phyloP scores from a whole-genome alignment of 169 alveolate species.

The Cryptosporidium ryanae region DNA sequence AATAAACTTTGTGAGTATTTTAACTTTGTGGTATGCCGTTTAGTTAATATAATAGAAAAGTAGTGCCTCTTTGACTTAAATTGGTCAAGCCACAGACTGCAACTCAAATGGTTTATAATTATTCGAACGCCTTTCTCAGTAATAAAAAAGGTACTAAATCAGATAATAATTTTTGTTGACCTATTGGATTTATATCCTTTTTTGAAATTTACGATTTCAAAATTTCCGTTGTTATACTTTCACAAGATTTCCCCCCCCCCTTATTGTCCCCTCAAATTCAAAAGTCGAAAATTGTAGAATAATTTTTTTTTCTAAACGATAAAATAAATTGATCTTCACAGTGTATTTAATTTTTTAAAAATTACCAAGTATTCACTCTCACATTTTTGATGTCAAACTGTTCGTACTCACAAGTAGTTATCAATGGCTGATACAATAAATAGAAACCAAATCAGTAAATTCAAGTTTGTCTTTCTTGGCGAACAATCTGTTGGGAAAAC shows the following conservation, averaged over 20 bases:
- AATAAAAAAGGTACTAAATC: too few species aligned
- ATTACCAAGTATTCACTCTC: constrained; percentile 1
- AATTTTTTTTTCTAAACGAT: background rate
- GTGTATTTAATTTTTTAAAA: background rate
- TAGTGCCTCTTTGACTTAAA: too few species aligned
- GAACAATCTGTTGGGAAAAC: constrained; percentile 98
- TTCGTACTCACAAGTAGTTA: background rate
- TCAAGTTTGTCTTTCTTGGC: constrained; percentile 94
- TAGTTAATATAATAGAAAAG: too few species aligned
- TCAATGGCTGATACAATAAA: constrained; percentile 42
- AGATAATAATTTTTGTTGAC: too few species aligned
- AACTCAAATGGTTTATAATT: too few species aligned
- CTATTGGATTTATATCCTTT: too few species aligned
- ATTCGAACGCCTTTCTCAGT: too few species aligned
- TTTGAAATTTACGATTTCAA: background rate
- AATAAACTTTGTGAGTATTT: too few species aligned
- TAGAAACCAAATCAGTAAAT: constrained; percentile 82
- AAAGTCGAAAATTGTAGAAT: background rate
- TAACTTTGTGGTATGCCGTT: too few species aligned
- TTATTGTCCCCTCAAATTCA: background rate
- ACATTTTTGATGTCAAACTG: constrained; percentile 18
- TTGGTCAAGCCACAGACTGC: too few species aligned
- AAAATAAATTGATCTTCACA: background rate
- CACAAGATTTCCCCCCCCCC: background rate
- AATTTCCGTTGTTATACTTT: background rate